Conservation (phyloP, 306 rosid genomes). For the Purshia tridentata region DNA sequence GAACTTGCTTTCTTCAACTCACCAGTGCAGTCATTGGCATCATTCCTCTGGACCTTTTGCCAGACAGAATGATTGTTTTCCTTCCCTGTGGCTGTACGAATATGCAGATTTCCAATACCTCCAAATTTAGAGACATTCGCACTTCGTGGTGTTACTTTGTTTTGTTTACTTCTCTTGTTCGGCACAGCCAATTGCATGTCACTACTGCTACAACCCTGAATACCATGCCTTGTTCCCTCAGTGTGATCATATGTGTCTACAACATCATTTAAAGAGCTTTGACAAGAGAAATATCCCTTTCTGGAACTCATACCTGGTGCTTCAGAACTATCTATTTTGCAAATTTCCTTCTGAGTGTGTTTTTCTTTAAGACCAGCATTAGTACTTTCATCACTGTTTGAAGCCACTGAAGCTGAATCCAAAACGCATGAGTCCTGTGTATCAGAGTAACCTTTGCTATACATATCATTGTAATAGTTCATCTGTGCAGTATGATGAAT, state of each 20-base stretch:
- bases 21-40: slow-evolving; percentile 33
- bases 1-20: slow-evolving; percentile 50
- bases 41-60: slow-evolving; percentile 78
- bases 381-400: slow-evolving; percentile 40
- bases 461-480: slow-evolving; percentile 32
- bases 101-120: slow-evolving; percentile 36
- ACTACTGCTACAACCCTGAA: slow-evolving; percentile 34
- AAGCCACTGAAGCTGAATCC: slow-evolving; percentile 46
- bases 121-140: slow-evolving; percentile 48
- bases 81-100: slow-evolving; percentile 46
- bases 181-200: slow-evolving; percentile 22
- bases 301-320: slow-evolving; percentile 27
- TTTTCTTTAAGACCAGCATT: slow-evolving; percentile 31
- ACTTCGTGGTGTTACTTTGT: slow-evolving; percentile 37
- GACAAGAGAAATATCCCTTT: slow-evolving; percentile 32
- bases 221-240: slow-evolving; percentile 35
- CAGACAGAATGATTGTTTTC: slow-evolving; percentile 70
- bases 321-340: slow-evolving; percentile 28
- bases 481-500: slow-evolving; percentile 17
- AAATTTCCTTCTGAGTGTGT: slow-evolving; percentile 31
- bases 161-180: slow-evolving; percentile 54
- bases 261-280: slow-evolving; percentile 25
- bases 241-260: slow-evolving; percentile 30
- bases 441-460: slow-evolving; percentile 16
- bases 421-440: slow-evolving; percentile 32